Base-by-base conservation (phyloP, 2,329 filamentous ascomycete species). In the Bretziella fagacearum region DNA sequence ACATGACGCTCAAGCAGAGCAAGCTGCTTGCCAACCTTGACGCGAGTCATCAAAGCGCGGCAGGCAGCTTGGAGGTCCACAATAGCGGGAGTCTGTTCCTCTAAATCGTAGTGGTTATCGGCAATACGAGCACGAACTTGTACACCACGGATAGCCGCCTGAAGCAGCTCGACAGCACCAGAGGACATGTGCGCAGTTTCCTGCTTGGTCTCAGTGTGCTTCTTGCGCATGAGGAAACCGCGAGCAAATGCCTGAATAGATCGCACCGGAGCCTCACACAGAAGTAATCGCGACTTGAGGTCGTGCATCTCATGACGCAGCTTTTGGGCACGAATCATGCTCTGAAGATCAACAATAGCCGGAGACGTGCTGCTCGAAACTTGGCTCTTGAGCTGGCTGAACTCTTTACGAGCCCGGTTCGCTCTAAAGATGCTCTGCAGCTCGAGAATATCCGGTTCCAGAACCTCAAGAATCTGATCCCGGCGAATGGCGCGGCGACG, bases 331-430 rank as follows among this genome's bases (percentile, higher is more conserved):
- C 83, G 71, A 58, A 85, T 73, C 40, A 93, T 68, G 59, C 79
- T 93, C 61, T 98, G 91, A 8, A 98, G 67, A 55, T 77, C 75
- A 51, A 91, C 63, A 39, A 96, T 71, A 51, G 84, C 73, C 7
- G 69, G 67, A 3, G 47, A 35, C 27, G 40, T 49, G 10, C 47
- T 30, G 5, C 18, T 26, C 11, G 36, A 36, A 33, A 49, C 47
- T 15, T 49, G 27, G 11, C n/a, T 42, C 35, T 49, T 49, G 36
- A 49, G 36, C 35, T 18, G 36, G n/a, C 29, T 36, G 22, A 46
- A 49, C 13, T 46, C 26, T 17, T 40, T 43, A 15, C 47, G 43
- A 11, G 47, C 36, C 10, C 37, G 23, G 26, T 50, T 47, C 23
- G 29, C 48, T 23, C 48, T 44, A 22, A 44, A 42, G 22, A 50